Percentiles rank a stretch among this genome's conserved stretches.
Conservation (phyloP, 192 early-diverging fungal species). For the Backusella parvicylindrica region DNA sequence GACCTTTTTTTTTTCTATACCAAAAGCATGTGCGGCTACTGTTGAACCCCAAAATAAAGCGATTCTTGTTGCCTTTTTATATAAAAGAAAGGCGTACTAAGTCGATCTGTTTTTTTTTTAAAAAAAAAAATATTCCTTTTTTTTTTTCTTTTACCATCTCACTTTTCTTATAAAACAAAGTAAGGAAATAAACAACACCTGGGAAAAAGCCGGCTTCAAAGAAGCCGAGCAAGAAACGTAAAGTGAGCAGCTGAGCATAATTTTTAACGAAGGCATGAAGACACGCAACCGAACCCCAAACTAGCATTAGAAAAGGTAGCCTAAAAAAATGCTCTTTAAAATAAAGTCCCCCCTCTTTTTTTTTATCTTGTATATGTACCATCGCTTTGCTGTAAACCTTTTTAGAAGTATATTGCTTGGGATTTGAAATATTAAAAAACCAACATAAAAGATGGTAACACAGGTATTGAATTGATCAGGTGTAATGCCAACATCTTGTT, state of each 20-base stretch:
- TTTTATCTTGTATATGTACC: conserved; percentile 26
- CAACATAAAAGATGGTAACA: conserved; percentile 30
- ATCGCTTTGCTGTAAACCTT: conserved; percentile 20
- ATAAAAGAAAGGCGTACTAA: neutral
- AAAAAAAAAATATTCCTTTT: neutral
- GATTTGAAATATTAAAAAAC: conserved; percentile 33
- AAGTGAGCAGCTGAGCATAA: conserved; percentile 16
- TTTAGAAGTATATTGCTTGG: conserved; percentile 34
- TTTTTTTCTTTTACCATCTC: conserved; percentile 19
- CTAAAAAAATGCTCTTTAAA: neutral
- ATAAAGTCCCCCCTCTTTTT: neutral
- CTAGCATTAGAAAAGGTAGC: conserved; percentile 28
- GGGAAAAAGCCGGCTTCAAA: conserved; percentile 34
- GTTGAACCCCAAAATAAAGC: conserved; percentile 30
- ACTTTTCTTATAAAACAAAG: conserved; percentile 27
- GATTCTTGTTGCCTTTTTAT: conserved; percentile 26
- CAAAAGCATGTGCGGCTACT: conserved; percentile 29
- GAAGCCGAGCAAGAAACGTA: conserved; percentile 28
- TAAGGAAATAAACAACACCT: conserved; percentile 28
- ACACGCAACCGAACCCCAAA: conserved; percentile 25
- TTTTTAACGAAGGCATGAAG: conserved; percentile 22
- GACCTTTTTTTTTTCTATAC: neutral
- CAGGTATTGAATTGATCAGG: conserved; percentile 33
- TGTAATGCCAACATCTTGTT: conserved; percentile 25
- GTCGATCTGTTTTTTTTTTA: neutral